A percentile compares a stretch with the other conserved stretches of the same genome.
These are phyloP conservation scores for Pythium periplocum DNA, from an alignment of 352 stramenopile genomes.

Conservation along the genomic window DNA sequence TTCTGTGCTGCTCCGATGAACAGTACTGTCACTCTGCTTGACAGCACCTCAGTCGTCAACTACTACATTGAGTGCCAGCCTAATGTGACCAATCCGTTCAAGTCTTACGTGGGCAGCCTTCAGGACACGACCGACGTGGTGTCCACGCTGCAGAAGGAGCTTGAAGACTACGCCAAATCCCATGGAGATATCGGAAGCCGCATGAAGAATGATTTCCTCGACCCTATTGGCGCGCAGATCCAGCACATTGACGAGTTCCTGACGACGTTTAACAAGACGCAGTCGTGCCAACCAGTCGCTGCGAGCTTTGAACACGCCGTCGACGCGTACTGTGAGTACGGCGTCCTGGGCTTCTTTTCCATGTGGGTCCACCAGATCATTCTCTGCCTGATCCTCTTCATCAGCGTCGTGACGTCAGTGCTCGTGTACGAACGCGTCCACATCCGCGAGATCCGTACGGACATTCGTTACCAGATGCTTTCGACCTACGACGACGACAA, in stretches of 20 bases:
- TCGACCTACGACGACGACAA: slow-evolving; percentile 78
- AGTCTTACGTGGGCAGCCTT: slow-evolving; percentile 23
- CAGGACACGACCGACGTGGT: slow-evolving; percentile 26
- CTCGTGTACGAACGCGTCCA: slow-evolving; percentile 77
- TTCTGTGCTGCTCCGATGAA: slow-evolving; percentile 70
- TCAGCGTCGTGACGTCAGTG: slow-evolving; percentile 62
- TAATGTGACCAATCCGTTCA: slow-evolving; percentile 51
- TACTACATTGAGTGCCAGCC: slow-evolving; percentile 64
- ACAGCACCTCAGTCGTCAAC: slow-evolving; percentile 32
- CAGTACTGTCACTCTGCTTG: slow-evolving; percentile 54
- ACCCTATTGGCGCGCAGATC: slow-evolving; percentile 58
- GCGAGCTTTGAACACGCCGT: slow-evolving; percentile 40
- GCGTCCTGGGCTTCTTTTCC: slow-evolving; percentile 78
- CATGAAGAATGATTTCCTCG: slow-evolving; percentile 71
- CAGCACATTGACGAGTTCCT: slow-evolving; percentile 22
- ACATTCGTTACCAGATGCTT: slow-evolving; percentile 70
- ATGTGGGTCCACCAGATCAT: slow-evolving; percentile 85
- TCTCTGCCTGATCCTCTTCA: slow-evolving; percentile 71
- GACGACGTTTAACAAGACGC: slow-evolving; percentile 30
- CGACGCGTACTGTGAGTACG: slow-evolving; percentile 68
- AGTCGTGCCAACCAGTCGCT: slow-evolving; percentile 46
- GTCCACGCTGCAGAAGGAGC: slow-evolving; percentile 31
- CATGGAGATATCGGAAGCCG: slow-evolving; percentile 43
- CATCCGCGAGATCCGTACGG: slow-evolving; percentile 43
- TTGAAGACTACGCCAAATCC: slow-evolving; percentile 43